A percentile compares a stretch with the other conserved stretches of the same genome.
phyloP scores from a whole-genome alignment of 306 rosid species.

The Senna siamea region DNA sequence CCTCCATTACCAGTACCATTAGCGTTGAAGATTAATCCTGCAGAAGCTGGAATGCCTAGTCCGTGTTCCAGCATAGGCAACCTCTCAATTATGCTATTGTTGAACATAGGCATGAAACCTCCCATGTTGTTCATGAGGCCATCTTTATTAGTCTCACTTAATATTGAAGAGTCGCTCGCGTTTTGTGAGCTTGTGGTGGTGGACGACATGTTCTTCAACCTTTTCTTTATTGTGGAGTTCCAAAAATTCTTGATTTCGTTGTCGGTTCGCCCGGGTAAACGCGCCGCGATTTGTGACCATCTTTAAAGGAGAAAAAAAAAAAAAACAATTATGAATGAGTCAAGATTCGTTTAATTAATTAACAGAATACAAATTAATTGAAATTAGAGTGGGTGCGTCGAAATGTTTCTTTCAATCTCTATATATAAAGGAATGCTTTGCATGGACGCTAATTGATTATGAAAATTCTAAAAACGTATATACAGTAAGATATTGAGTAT shows the following conservation, averaged over 20 bases:
- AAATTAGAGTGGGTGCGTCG: conserved; percentile 7
- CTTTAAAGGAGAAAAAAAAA: conserved; percentile 36
- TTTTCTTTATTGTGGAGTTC: conserved; percentile 95
- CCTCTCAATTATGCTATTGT: conserved; percentile 51
- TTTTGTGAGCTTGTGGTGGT: conserved; percentile 57
- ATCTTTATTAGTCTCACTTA: conserved; percentile 43
- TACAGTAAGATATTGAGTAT: conserved; percentile 38
- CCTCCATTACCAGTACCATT: not conserved
- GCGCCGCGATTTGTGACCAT: conserved; percentile 99
- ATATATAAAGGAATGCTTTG: conserved; percentile 41
- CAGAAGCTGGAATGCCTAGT: conserved; percentile 38
- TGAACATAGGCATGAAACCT: conserved; percentile 50
- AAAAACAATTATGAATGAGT: no score
- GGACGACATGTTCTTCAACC: conserved; percentile 71
- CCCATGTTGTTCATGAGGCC: conserved; percentile 35
- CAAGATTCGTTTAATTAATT: no score
- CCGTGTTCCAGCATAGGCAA: conserved; percentile 49
- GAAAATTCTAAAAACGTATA: no score
- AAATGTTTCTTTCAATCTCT: conserved; percentile 3
- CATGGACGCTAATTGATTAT: conserved; percentile 44
- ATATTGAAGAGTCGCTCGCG: conserved; percentile 60
- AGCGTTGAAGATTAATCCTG: conserved; percentile 42
- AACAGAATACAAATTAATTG: no score
- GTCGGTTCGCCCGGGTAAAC: conserved; percentile 90
- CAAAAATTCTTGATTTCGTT: conserved; percentile 95